A percentile compares a stretch with the other conserved stretches of the same genome.
These are phyloP conservation scores for Penicillium sp. DNA, from an alignment of 2,329 filamentous ascomycete genomes.

Conservation along the genomic window DNA sequence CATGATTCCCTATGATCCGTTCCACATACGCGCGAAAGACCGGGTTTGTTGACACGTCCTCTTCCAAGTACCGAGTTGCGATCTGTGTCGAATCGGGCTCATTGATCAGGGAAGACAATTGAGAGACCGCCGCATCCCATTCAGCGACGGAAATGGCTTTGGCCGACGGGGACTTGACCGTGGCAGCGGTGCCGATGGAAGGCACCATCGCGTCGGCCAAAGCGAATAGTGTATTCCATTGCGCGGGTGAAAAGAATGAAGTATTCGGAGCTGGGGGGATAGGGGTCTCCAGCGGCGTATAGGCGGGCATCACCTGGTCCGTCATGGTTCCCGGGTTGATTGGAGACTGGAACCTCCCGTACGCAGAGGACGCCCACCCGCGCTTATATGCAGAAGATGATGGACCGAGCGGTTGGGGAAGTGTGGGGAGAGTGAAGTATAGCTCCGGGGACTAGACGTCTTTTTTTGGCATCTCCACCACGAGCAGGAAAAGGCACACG, in stretches of 20 bases:
- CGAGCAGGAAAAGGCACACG: neutral
- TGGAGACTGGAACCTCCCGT: too few relatives aligned
- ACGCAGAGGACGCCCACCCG: neutral
- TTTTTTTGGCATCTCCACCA: too few relatives aligned
- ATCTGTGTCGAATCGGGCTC: constrained; percentile 32
- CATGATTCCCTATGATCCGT: constrained; percentile 45
- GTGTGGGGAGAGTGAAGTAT: neutral
- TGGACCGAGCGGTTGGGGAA: too few relatives aligned
- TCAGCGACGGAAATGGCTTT: constrained; percentile 38
- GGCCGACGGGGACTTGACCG: constrained; percentile 30
- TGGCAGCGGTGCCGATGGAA: constrained; percentile 42
- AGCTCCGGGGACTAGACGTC: too few relatives aligned
- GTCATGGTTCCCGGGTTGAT: too few relatives aligned
- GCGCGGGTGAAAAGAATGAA: constrained; percentile 48
- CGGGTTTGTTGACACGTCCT: constrained; percentile 45
- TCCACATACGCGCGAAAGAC: constrained; percentile 47
- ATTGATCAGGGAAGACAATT: constrained; percentile 24
- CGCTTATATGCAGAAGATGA: too few relatives aligned
- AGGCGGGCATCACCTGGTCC: constrained; percentile 15
- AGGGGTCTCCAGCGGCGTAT: constrained; percentile 38
- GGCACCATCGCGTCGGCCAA: constrained; percentile 55
- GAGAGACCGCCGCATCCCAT: constrained; percentile 37
- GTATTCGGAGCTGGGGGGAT: constrained; percentile 45
- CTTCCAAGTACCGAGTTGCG: constrained; percentile 44
- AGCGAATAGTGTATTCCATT: constrained; percentile 56